Conservation (phyloP, 495 filamentous ascomycete species). For the Astrocystis sublimbata region DNA sequence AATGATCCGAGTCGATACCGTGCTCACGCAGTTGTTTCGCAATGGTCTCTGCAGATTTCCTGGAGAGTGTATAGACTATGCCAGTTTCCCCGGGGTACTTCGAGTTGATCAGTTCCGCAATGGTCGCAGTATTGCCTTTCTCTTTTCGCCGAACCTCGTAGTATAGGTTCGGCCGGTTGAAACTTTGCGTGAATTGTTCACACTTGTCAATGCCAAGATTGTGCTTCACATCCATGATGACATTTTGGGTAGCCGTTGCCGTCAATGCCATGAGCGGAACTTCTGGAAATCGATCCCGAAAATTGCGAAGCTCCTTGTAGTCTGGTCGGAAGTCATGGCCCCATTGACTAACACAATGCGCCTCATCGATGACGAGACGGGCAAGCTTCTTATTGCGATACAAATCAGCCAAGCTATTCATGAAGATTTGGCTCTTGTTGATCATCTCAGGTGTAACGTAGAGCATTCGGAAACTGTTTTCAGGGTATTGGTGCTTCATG, state of each 20-base stretch:
- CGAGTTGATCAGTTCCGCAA: constrained; percentile 69
- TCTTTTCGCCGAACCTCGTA: constrained; percentile 73
- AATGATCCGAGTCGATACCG: constrained; percentile 74
- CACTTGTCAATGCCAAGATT: constrained; percentile 81
- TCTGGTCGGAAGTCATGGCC: constrained; percentile 98
- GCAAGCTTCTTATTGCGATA: constrained; percentile 69
- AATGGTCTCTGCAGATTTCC: constrained; percentile 76
- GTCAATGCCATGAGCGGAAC: constrained; percentile 94
- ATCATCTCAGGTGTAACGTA: constrained; percentile 99
- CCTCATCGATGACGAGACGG: constrained; percentile 94
- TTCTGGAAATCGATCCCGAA: constrained; percentile 66
- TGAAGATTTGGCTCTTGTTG: constrained; percentile 67
- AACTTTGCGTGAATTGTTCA: constrained; percentile 80
- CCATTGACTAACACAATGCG: constrained; percentile 98
- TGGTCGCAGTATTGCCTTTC: constrained; percentile 55
- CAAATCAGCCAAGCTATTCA: constrained; percentile 61
- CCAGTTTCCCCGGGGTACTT: constrained; percentile 73
- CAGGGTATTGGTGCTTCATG: constrained; percentile 61
- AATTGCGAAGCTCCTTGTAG: constrained; percentile 79
- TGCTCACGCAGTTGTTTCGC: constrained; percentile 64
- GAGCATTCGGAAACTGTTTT: constrained; percentile 74
- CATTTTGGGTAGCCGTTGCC: constrained; percentile 90
- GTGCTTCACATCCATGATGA: constrained; percentile 84
- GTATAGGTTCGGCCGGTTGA: constrained; percentile 88
- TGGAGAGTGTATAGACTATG: constrained; percentile 92